Evolutionary conservation across 495 filamentous ascomycete species (phyloP).

Genomic region (Lophium mytilinum): DNA sequence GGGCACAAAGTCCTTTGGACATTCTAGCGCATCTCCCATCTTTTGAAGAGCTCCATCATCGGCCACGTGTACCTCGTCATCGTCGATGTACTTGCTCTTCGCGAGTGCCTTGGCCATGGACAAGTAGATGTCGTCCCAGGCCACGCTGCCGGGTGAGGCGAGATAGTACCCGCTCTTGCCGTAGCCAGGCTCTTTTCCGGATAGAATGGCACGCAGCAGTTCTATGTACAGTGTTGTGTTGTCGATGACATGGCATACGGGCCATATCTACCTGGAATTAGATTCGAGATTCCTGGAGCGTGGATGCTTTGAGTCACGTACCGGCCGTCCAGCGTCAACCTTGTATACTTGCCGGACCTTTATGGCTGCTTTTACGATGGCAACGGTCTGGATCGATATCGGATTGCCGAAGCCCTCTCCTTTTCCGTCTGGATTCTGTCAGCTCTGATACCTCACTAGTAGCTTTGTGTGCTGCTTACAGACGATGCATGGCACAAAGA

Average conservation of each 20-base stretch:
- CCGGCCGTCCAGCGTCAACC: constrained; percentile 31
- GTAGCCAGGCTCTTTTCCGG: constrained; percentile 29
- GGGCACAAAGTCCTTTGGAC: constrained; percentile 28
- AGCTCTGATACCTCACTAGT: too few relatives aligned
- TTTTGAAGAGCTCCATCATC: constrained; percentile 29
- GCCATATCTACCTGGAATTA: constrained; percentile 37
- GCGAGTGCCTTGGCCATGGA: constrained; percentile 36
- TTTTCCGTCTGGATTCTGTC: constrained; percentile 26
- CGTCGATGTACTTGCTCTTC: constrained; percentile 33
- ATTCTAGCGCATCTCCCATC: constrained; percentile 35
- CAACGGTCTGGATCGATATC: constrained; percentile 43
- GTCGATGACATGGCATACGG: constrained; percentile 42
- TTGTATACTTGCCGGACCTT: constrained; percentile 32
- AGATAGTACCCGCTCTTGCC: constrained; percentile 44
- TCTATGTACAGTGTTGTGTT: constrained; percentile 38
- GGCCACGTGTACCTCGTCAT: constrained; percentile 29
- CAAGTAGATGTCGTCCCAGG: constrained; percentile 42
- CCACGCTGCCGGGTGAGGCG: constrained; percentile 39
- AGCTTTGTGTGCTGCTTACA: constrained; percentile 1
- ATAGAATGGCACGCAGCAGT: constrained; percentile 38
- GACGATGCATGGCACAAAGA: constrained; percentile 38
- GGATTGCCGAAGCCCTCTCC: constrained; percentile 42
- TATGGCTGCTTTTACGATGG: constrained; percentile 40
- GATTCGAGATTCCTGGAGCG: background rate
- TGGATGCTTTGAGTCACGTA: constrained; percentile 17